A percentile compares a stretch with the other conserved stretches of the same genome.
phyloP scores from a whole-genome alignment of 108 stramenopile species.

The Cyclotella choctawhatcheeana region DNA sequence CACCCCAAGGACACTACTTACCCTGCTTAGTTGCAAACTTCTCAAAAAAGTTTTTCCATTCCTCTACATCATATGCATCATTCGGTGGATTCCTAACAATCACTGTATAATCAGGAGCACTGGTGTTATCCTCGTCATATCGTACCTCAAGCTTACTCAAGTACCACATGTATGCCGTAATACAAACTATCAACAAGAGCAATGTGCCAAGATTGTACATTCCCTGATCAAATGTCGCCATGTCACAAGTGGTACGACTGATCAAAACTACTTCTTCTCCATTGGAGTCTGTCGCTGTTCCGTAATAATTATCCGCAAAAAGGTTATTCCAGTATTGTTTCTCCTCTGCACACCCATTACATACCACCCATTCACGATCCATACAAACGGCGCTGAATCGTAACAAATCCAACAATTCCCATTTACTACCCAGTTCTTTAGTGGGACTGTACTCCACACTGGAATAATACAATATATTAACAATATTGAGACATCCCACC shows the following conservation, averaged over 20 bases:
- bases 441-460: constrained; percentile 34
- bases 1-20: background rate
- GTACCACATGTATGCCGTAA: constrained; percentile 49
- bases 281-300: constrained; percentile 19
- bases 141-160: constrained; percentile 57
- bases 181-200: constrained; percentile 53
- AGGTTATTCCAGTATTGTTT: constrained; percentile 9
- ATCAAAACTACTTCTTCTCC: constrained; percentile 29
- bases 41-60: constrained; percentile 77
- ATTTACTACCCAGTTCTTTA: background rate
- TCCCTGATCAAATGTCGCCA: constrained; percentile 38
- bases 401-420: constrained; percentile 27
- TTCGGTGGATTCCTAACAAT: constrained; percentile 76
- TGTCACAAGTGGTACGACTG: constrained; percentile 32
- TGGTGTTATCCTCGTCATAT: constrained; percentile 65
- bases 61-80: constrained; percentile 76
- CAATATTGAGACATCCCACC: constrained; percentile 33
- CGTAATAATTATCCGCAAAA: constrained; percentile 32
- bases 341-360: constrained; percentile 33
- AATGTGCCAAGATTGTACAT: constrained; percentile 66
- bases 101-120: constrained; percentile 79
- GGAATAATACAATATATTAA: constrained; percentile 41
- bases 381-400: constrained; percentile 57
- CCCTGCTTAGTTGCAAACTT: constrained; percentile 61
- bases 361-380: constrained; percentile 69